Evolutionary conservation across 192 early-diverging fungal genomes (phyloP).

Genomic region (Glomus cerebriforme): DNA sequence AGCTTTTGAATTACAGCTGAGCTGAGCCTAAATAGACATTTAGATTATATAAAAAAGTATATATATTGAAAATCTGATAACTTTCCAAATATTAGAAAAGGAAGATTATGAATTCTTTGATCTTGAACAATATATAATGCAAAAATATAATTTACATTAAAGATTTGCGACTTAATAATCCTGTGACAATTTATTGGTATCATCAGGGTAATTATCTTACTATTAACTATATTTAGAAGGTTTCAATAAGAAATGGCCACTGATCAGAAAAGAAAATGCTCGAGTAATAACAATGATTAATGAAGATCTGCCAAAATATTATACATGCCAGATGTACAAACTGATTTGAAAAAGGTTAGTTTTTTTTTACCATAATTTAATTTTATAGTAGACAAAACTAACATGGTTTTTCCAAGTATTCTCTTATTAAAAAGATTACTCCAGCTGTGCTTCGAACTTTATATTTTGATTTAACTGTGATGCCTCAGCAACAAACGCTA

Average conservation of each 20-base stretch:
- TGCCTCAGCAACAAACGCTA: not conserved
- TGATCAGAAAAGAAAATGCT: too few relatives aligned
- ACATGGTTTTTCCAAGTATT: not conserved
- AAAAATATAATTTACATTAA: not conserved
- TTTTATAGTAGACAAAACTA: too few relatives aligned
- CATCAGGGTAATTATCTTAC: not conserved
- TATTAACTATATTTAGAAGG: not conserved
- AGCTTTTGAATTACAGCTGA: too few relatives aligned
- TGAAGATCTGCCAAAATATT: too few relatives aligned
- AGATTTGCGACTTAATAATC: not conserved
- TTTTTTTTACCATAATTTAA: too few relatives aligned
- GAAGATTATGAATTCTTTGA: not conserved
- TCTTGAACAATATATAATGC: not conserved
- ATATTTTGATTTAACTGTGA: not conserved
- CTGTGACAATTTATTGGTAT: not conserved
- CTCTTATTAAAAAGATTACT: not conserved
- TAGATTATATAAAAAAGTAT: too few relatives aligned
- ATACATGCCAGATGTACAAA: too few relatives aligned
- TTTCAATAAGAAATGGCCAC: not conserved
- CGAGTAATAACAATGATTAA: too few relatives aligned
- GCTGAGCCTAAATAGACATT: too few relatives aligned
- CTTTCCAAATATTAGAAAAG: too few relatives aligned
- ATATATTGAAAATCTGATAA: too few relatives aligned
- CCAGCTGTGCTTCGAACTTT: not conserved
- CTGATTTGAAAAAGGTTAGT: not conserved